phyloP scores from a whole-genome alignment of 805 yeast species.

The Starmerella lactis-condensi region DNA sequence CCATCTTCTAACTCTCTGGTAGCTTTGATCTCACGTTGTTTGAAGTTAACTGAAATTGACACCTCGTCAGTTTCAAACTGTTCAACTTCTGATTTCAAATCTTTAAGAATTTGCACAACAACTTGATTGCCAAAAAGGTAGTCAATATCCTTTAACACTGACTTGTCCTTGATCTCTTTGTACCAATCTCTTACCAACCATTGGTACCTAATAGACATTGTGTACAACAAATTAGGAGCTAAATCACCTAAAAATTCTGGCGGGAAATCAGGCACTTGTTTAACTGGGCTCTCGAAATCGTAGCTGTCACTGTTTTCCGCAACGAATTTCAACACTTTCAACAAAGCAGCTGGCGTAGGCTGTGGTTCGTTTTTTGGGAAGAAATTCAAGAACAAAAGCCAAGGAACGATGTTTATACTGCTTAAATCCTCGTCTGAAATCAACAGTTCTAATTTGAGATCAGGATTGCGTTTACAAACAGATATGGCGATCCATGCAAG shows the following conservation, averaged over 20 bases:
- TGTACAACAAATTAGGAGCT: conserved; percentile 8
- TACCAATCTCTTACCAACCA: conserved; percentile 15
- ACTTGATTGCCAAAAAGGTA: conserved; percentile 5
- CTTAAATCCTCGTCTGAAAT: background rate
- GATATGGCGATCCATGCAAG: conserved; percentile 2
- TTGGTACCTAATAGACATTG: conserved; percentile 5
- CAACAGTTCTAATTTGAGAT: background rate
- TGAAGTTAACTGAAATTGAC: conserved; percentile 9
- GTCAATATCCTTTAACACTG: conserved; percentile 9
- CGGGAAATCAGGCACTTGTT: conserved; percentile 1
- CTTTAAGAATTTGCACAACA: conserved; percentile 10
- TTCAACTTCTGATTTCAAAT: conserved; percentile 5
- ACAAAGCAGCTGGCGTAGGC: no score
- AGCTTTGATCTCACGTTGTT: conserved; percentile 15
- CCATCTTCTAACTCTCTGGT: conserved; percentile 16
- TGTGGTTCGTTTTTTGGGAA: background rate
- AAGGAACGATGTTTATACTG: conserved; percentile 1
- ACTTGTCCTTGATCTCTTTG: conserved; percentile 13
- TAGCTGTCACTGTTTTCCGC: no score
- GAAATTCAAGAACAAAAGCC: conserved; percentile 3
- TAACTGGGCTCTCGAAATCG: no score
- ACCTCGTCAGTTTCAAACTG: conserved; percentile 1
- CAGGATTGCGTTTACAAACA: background rate
- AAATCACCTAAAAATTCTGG: background rate
- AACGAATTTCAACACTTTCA: no score